These are phyloP conservation scores for Metschnikowia sp. DNA, from an alignment of 805 yeast species.

Conservation along the genomic window DNA sequence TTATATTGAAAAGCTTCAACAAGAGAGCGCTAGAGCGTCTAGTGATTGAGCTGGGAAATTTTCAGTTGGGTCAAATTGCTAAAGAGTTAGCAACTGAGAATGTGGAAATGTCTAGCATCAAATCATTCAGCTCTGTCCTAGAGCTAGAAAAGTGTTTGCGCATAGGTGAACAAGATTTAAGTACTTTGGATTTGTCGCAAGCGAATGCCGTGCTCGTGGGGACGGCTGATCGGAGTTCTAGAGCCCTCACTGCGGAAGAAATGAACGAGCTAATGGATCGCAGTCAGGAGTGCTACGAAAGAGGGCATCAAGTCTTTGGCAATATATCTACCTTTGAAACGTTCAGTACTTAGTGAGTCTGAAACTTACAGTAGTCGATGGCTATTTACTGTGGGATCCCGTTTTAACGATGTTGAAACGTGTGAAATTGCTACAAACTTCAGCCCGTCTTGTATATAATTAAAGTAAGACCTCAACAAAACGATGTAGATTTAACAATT, in stretches of 20 bases:
- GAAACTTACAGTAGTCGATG: too few relatives aligned
- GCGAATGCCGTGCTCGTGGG: conserved; percentile 9
- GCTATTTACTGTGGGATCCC: too few relatives aligned
- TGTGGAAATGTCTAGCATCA: conserved; percentile 10
- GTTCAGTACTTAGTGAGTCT: too few relatives aligned
- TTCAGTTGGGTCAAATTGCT: conserved; percentile 21
- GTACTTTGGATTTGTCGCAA: not conserved
- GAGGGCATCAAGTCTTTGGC: conserved; percentile 22
- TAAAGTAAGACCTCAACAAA: too few relatives aligned
- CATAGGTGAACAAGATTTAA: conserved; percentile 12
- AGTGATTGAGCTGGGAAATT: conserved; percentile 47
- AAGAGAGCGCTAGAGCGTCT: conserved; percentile 76
- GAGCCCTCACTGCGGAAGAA: conserved; percentile 37
- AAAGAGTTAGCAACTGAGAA: conserved; percentile 25
- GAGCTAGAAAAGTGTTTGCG: conserved; percentile 10
- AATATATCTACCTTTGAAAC: conserved; percentile 38
- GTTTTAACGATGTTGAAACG: too few relatives aligned
- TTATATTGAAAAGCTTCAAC: conserved; percentile 73
- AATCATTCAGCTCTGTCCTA: conserved; percentile 2
- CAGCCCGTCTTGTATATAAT: too few relatives aligned
- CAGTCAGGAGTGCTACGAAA: conserved; percentile 38
- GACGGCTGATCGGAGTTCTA: not conserved
- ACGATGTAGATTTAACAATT: too few relatives aligned
- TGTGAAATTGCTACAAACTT: too few relatives aligned
- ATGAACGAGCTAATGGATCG: conserved; percentile 50